These are phyloP conservation scores for Globisporangium acanthophoron DNA, from an alignment of 352 stramenopile species.

Conservation along the genomic window DNA sequence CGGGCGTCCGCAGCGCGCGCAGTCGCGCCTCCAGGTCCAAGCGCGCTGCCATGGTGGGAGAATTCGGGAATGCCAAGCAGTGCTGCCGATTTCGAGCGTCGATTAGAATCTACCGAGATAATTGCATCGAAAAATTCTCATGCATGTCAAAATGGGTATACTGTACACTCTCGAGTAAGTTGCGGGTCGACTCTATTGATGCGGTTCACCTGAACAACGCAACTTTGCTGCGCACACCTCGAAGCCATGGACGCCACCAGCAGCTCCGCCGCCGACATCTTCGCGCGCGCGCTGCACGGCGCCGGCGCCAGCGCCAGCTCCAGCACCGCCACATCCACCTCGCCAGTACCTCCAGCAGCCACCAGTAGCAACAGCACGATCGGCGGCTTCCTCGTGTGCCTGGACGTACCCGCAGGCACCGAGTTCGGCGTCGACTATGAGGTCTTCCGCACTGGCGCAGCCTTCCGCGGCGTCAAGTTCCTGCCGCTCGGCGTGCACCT, in stretches of 20 bases:
- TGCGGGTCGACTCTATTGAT: background rate
- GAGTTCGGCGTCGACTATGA: slow-evolving; percentile 88
- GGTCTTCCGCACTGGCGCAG: slow-evolving; percentile 69
- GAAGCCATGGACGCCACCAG: slow-evolving; percentile 9
- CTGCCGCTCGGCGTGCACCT: slow-evolving; percentile 77
- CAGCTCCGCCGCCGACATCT: slow-evolving; percentile 25
- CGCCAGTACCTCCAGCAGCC: background rate
- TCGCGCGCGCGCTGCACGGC: slow-evolving; percentile 28
- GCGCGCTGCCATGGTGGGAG: slow-evolving; percentile 18
- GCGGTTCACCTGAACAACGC: too few species aligned
- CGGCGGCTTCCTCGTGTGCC: slow-evolving; percentile 76
- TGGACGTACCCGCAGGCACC: slow-evolving; percentile 68
- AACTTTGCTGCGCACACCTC: background rate
- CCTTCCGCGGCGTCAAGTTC: slow-evolving; percentile 85
- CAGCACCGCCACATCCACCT: background rate
- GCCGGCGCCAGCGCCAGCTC: background rate
- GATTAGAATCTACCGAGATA: background rate
- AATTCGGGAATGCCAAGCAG: background rate
- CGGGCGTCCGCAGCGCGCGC: slow-evolving; percentile 39
- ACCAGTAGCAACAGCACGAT: slow-evolving; percentile 10
- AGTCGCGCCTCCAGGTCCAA: slow-evolving; percentile 61
- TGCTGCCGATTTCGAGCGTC: too few species aligned
- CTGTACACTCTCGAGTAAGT: background rate
- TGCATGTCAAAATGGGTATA: background rate
- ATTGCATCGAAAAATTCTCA: background rate